phyloP scores from a whole-genome alignment of 2,329 filamentous ascomycete species.

The Penicillium sp. region DNA sequence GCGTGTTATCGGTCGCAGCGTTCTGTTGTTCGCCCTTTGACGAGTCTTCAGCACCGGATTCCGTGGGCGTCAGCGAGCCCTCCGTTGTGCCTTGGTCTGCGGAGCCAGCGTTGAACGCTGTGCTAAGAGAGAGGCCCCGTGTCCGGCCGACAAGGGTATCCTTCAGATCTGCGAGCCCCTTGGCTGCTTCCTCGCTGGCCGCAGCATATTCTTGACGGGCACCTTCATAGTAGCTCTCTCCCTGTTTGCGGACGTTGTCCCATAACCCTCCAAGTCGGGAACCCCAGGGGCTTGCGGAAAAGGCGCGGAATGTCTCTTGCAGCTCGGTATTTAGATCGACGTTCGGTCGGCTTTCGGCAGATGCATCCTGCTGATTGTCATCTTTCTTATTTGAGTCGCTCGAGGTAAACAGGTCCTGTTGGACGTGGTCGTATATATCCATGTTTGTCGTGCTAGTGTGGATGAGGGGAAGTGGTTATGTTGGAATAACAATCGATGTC shows the following conservation, averaged over 20 bases:
- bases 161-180: constrained; percentile 74
- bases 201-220: constrained; percentile 80
- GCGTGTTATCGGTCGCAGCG: constrained; percentile 22
- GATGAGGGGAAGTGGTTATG: constrained; percentile 8
- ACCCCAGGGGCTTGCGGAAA: constrained; percentile 91
- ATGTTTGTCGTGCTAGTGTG: constrained; percentile 55
- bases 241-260: constrained; percentile 91
- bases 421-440: constrained; percentile 98
- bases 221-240: constrained; percentile 85
- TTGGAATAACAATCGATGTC: constrained; percentile 10
- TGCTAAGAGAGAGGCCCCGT: constrained; percentile 70
- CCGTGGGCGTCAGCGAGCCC: constrained; percentile 36
- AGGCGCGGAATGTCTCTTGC: constrained; percentile 92
- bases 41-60: constrained; percentile 24
- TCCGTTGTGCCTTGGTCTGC: constrained; percentile 33
- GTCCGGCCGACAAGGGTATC: constrained; percentile 74
- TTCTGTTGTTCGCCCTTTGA: constrained; percentile 33
- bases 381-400: constrained; percentile 57
- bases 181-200: constrained; percentile 79
- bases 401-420: constrained; percentile 73
- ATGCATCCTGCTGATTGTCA: constrained; percentile 49
- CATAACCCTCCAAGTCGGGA: constrained; percentile 85
- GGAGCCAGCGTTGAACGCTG: constrained; percentile 30
- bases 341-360: constrained; percentile 39
- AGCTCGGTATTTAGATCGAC: constrained; percentile 80